Base-by-base conservation (phyloP, 176 grass and related monocot species). In the Carex pumila region DNA sequence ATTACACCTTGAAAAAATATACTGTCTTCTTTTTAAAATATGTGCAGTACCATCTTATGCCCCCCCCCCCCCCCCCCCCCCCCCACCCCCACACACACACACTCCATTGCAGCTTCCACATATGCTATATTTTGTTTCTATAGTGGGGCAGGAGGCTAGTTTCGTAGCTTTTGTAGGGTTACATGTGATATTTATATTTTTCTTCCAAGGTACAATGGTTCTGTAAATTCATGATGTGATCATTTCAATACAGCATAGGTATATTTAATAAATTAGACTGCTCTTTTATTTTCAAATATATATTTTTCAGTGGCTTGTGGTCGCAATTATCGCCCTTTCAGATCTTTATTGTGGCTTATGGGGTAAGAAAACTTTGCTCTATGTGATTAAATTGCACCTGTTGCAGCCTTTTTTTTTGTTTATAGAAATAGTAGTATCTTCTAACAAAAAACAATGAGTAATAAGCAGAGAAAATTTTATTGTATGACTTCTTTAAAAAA, bases 331-430 rank as follows among this genome's bases (percentile, higher is more conserved):
- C 91, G 7, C 89, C 92, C 0, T 91, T 98, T 83, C 91, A 95
- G 86, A 88, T 98, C 73, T 94, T 98, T 76, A 93, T 98, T 84
- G 90, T 98, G 80, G 94, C 91, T 83, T 98, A 98, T 76, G 92
- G 95, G 86, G 91, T 98, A 93, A 91, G 88, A 90, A 84, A 80
- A n/a, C 61, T 70, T 79, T 63, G 13, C 8, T 65, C 29, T 47
- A 49, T 67, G 47, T 79, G 76, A 70, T 69, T 52, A 83, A 30
- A 83, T 13, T 65, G 43, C 61, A 68, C 39, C 39, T 52, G 12
- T 39, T 84, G n/a, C 73, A 17, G 52, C 15, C 17, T 85, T 65
- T 85, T 4, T 61, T 78, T 37, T 12, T 60, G 0, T 60, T 78
- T 55, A 12, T 41, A 73, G 61, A 70, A 61, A 39, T 69, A 69